Percentiles rank a stretch among this genome's conserved stretches.
phyloP scores from a whole-genome alignment of 2,329 filamentous ascomycete species.

The Trichoderma oligosporum region DNA sequence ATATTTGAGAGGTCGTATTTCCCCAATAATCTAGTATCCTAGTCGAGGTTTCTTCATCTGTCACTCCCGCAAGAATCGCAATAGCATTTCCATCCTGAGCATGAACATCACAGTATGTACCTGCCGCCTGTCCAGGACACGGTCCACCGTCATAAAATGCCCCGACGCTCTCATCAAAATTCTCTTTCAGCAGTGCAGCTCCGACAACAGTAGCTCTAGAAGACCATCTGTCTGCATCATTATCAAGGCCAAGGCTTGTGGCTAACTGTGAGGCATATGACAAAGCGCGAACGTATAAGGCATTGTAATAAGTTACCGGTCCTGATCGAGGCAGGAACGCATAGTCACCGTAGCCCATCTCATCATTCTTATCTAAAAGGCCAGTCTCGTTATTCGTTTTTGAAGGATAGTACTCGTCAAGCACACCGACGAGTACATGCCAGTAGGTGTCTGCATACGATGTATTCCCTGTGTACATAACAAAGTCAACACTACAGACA shows the following conservation, averaged over 20 bases:
- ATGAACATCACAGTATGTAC: constrained; percentile 36
- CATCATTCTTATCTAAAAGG: constrained; percentile 40
- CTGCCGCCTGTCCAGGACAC: constrained; percentile 25
- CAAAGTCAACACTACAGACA: constrained; percentile 44
- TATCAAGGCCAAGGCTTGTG: constrained; percentile 26
- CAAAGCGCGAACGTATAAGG: constrained; percentile 46
- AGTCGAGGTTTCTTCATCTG: constrained; percentile 30
- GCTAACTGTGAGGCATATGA: constrained; percentile 43
- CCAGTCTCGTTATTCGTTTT: constrained; percentile 38
- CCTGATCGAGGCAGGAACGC: constrained; percentile 48
- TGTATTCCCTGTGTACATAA: constrained; percentile 47
- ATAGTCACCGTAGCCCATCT: constrained; percentile 46
- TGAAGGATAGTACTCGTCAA: constrained; percentile 46
- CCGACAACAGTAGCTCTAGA: constrained; percentile 35
- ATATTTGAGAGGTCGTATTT: constrained; percentile 34
- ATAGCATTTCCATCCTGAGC: constrained; percentile 51
- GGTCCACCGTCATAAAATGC: constrained; percentile 45
- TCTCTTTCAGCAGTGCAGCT: constrained; percentile 34
- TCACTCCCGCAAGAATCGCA: constrained; percentile 39
- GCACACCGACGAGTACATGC: constrained; percentile 35
- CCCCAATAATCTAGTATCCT: constrained; percentile 41
- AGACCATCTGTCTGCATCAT: constrained; percentile 40
- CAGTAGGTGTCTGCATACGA: constrained; percentile 43
- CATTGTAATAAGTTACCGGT: constrained; percentile 51
- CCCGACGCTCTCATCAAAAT: constrained; percentile 41